Evolutionary conservation across 306 rosid species (phyloP).

Genomic region (Ormosia semicastrata): DNA sequence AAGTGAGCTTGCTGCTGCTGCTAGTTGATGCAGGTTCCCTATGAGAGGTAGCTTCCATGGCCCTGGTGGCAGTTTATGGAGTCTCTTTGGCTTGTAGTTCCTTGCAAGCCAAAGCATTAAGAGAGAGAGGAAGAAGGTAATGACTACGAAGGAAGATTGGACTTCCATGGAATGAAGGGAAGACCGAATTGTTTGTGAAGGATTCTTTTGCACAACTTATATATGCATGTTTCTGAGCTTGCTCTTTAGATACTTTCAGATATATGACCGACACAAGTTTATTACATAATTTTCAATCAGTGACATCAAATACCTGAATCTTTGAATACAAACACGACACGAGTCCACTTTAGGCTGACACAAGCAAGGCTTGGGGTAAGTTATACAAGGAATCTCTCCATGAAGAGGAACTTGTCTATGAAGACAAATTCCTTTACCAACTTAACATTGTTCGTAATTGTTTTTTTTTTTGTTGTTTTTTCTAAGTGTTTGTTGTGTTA

Average conservation of each 20-base stretch:
- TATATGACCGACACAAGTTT: no score
- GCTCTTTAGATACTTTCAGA: background rate
- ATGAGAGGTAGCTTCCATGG: conserved; percentile 32
- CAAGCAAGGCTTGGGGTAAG: no score
- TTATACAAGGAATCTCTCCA: no score
- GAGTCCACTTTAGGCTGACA: no score
- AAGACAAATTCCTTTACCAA: no score
- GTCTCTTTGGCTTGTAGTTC: background rate
- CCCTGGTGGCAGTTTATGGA: conserved; percentile 10
- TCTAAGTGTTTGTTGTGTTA: no score
- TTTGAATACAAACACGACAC: no score
- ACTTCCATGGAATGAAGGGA: background rate
- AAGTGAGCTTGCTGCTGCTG: background rate
- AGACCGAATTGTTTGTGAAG: background rate
- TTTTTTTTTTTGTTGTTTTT: no score
- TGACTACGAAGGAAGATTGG: background rate
- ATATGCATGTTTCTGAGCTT: background rate
- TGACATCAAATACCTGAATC: no score
- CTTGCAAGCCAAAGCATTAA: background rate
- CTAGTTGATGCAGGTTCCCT: conserved; percentile 32
- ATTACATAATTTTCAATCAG: no score
- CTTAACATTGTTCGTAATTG: no score
- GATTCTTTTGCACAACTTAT: background rate
- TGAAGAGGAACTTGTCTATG: no score
- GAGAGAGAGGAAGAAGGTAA: background rate